Evolutionary conservation across 1,284 basidiomycete species (phyloP).

Genomic region (Ustilago curta): DNA sequence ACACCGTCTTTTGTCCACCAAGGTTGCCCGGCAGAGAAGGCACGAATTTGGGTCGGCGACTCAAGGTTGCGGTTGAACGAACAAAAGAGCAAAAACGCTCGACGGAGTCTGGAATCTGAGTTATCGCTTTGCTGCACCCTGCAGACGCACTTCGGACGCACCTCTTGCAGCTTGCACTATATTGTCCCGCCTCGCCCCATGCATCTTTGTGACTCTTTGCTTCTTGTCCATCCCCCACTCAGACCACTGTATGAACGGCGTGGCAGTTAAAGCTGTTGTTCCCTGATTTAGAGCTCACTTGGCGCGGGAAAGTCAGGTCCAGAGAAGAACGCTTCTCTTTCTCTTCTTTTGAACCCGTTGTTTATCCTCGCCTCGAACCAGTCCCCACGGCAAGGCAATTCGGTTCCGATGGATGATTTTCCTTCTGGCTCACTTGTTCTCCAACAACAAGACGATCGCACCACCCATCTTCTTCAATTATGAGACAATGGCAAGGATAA

Average conservation of each 20-base stretch:
- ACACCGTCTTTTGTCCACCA: neutral
- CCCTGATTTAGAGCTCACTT: no score
- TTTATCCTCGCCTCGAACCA: conserved; percentile 6
- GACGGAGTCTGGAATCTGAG: conserved; percentile 15
- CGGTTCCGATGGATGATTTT: neutral
- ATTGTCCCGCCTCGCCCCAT: conserved; percentile 2
- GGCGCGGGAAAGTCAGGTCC: no score
- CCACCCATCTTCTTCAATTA: neutral
- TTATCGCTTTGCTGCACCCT: conserved; percentile 6
- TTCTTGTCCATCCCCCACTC: neutral
- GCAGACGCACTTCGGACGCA: conserved; percentile 30
- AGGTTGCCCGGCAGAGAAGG: neutral
- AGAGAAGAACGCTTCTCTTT: no score
- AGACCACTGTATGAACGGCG: no score
- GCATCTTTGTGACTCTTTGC: no score
- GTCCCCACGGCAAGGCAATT: neutral
- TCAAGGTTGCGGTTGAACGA: neutral
- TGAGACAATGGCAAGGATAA: no score
- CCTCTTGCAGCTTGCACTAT: conserved; percentile 19
- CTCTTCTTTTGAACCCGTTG: neutral
- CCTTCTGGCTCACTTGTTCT: neutral
- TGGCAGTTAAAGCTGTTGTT: no score
- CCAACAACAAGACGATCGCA: neutral
- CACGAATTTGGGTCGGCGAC: neutral
- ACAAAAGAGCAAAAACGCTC: neutral